Evolutionary conservation across 257 asterid species (phyloP).

Genomic region (Solanum lycopersicoides): DNA sequence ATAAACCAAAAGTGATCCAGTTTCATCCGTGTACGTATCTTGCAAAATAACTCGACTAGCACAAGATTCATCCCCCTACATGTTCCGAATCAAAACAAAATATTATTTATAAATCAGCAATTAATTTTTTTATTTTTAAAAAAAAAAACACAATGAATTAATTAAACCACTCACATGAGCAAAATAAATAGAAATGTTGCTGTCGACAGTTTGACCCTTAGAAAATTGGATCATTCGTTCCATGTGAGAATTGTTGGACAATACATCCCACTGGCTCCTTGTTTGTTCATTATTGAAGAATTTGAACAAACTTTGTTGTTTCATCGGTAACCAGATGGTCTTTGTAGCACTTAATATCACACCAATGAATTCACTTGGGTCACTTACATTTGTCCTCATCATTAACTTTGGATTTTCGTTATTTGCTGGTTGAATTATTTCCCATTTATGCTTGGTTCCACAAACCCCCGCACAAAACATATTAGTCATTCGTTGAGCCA

Average conservation of each 20-base stretch:
- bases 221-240: constrained; percentile 38
- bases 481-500: background rate
- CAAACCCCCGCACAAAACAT: background rate
- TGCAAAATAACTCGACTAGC: constrained; percentile 23
- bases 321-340: constrained; percentile 52
- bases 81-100: background rate
- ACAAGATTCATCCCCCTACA: constrained; percentile 27
- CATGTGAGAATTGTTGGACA: constrained; percentile 40
- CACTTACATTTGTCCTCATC: constrained; percentile 25
- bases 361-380: constrained; percentile 62
- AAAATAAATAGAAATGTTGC: constrained; percentile 33
- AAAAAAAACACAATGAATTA: background rate
- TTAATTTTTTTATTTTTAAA: background rate
- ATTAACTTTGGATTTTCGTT: background rate
- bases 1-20: too few relatives aligned
- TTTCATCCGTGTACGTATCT: background rate
- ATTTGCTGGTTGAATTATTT: constrained; percentile 18
- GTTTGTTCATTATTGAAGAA: constrained; percentile 34
- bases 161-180: background rate
- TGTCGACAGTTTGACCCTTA: constrained; percentile 48
- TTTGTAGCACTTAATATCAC: constrained; percentile 59
- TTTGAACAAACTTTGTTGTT: background rate
- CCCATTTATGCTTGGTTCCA: background rate
- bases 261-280: constrained; percentile 57
- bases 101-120: constrained; percentile 21